phyloP scores from a whole-genome alignment of 106 monocot species.

The Cymbidium sinense region DNA sequence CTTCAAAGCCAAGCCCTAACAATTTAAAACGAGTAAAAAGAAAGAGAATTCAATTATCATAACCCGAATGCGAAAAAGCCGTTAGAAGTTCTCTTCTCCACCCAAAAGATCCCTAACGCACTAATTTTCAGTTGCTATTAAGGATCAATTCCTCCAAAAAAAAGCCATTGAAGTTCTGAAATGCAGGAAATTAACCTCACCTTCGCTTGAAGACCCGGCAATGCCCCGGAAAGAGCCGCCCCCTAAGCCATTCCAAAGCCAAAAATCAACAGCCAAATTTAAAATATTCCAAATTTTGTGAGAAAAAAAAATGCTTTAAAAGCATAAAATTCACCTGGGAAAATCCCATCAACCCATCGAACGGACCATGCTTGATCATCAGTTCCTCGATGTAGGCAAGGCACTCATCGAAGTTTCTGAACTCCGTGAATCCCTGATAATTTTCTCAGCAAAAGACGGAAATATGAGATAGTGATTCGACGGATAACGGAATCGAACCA shows the following conservation, averaged over 20 bases:
- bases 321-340: conserved; percentile 50
- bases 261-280: background rate
- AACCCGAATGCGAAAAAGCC: background rate
- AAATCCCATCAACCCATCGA: conserved; percentile 98
- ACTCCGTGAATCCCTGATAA: conserved; percentile 53
- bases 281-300: background rate
- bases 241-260: conserved; percentile 34
- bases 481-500: too few relatives aligned
- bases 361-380: conserved; percentile 77
- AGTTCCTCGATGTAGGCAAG: conserved; percentile 74
- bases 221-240: conserved; percentile 74
- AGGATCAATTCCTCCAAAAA: too few relatives aligned
- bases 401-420: conserved; percentile 70
- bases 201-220: conserved; percentile 71
- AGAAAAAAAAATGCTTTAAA: too few relatives aligned
- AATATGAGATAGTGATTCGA: background rate
- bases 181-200: conserved; percentile 13
- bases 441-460: background rate
- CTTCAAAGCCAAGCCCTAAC: conserved; percentile 46
- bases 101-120: too few relatives aligned
- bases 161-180: conserved; percentile 1
- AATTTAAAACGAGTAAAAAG: background rate
- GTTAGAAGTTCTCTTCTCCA: too few relatives aligned
- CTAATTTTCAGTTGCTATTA: too few relatives aligned
- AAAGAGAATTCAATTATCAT: background rate